Evolutionary conservation across 305 asterid genomes (phyloP).

Genomic region (Stenogyne calaminthoides): DNA sequence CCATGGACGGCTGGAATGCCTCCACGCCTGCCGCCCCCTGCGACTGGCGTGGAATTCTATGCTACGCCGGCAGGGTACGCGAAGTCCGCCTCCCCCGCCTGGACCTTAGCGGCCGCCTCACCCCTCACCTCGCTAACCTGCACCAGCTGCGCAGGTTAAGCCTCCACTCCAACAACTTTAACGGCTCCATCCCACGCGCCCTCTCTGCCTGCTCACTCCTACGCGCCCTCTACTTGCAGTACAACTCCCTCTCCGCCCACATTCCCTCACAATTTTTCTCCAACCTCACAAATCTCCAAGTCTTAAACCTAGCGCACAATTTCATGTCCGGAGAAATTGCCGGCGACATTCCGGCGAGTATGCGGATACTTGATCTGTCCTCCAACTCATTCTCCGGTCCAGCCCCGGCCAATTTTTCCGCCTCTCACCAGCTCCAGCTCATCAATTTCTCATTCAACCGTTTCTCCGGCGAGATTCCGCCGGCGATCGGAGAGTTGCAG

Average conservation of each 20-base stretch:
- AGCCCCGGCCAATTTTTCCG: slow-evolving; percentile 49
- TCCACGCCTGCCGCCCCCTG: slow-evolving; percentile 72
- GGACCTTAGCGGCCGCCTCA: slow-evolving; percentile 56
- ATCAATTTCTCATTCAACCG: slow-evolving; percentile 61
- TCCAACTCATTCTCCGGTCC: slow-evolving; percentile 54
- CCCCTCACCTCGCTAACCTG: slow-evolving; percentile 41
- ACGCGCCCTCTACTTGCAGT: slow-evolving; percentile 72
- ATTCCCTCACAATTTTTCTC: slow-evolving; percentile 43
- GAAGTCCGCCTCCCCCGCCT: slow-evolving; percentile 70
- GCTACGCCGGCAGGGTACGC: slow-evolving; percentile 58
- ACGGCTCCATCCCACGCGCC: slow-evolving; percentile 61
- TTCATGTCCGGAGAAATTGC: slow-evolving; percentile 49
- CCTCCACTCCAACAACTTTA: slow-evolving; percentile 65
- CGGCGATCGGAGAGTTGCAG: slow-evolving; percentile 54
- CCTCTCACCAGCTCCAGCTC: slow-evolving; percentile 50
- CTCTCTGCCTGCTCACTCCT: slow-evolving; percentile 55
- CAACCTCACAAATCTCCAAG: slow-evolving; percentile 57
- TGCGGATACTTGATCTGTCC: slow-evolving; percentile 61
- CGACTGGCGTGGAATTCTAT: slow-evolving; percentile 81
- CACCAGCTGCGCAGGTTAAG: slow-evolving; percentile 64
- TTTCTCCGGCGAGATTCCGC: slow-evolving; percentile 63
- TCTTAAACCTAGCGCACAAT: slow-evolving; percentile 61
- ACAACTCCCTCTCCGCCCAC: slow-evolving; percentile 69
- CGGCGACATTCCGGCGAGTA: slow-evolving; percentile 38
- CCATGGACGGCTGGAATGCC: slow-evolving; percentile 60